Evolutionary conservation across 106 monocot species (phyloP), one percentile per base, ranked within the genome.

Genomic region (Dendrobium huoshanense): DNA sequence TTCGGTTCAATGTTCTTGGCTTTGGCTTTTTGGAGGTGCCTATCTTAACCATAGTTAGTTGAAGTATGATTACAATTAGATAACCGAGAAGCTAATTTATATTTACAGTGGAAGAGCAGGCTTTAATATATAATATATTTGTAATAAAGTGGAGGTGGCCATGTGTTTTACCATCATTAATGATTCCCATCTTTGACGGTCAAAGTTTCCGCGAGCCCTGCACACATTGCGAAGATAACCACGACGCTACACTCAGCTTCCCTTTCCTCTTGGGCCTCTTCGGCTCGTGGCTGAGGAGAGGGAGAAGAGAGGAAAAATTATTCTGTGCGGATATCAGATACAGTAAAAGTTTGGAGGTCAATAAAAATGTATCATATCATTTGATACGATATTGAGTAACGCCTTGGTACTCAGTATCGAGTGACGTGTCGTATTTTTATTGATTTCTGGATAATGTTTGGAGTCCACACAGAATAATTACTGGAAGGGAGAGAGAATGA

Each of bases 161-260:
- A 84, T 73, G 84, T 85, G 81, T 78, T 81, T 76, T 82, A 80
- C 81, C 55, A 78, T 77, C 70, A 85, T 85, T 82, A 65, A 65
- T 65, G 85, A 88, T 88, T 88, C 88, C 87, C 77, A 51, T 75
- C 81, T 37, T 88, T 82, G 88, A 88, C 88, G 81, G 88, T 88
- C 88, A 88, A 88, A 88, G 79, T 82, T 82, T 55, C 83, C 77
- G 77, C 72, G 33, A 75, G 78, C 40, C 65, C 61, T 83, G 81
- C 80, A 55, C 18, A 29, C 33, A 77, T 72, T 85, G 82, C 85
- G 88, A 80, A 79, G 31, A 25, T 43, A 44, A 65, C 67, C 22
- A 37, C 65, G 48, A 74, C 44, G 78, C 24, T 24, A 27, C 67
- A 41, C 41, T 67, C 45, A 4, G 25, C 45, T 44, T 11, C 18